Evolutionary conservation across 164 flowering plant species (phyloP).

Genomic region (Amborella trichopoda): DNA sequence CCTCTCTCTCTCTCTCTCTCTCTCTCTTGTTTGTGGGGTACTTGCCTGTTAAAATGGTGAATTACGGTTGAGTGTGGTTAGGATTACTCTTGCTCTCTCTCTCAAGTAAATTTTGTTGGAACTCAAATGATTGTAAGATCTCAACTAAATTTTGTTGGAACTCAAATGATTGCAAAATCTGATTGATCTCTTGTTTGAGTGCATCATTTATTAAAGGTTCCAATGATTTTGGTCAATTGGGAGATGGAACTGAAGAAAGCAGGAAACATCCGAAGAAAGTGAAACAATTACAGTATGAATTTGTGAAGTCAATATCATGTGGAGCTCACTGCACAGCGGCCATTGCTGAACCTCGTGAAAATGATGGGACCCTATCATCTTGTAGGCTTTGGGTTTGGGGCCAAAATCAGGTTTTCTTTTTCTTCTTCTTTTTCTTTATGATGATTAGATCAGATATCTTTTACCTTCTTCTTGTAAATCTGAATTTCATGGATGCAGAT

Average conservation of each 20-base stretch:
- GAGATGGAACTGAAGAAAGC: conserved; percentile 86
- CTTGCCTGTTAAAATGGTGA: too few relatives aligned
- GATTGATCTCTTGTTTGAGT: too few relatives aligned
- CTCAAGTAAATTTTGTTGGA: too few relatives aligned
- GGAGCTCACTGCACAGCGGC: conserved; percentile 91
- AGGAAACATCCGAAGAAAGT: conserved; percentile 76
- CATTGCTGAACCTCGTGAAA: conserved; percentile 86
- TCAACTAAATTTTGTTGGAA: too few relatives aligned
- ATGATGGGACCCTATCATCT: conserved; percentile 58
- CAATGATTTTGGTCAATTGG: conserved; percentile 94
- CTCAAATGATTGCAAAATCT: too few relatives aligned
- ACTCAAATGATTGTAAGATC: too few relatives aligned
- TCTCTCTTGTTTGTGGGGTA: too few relatives aligned
- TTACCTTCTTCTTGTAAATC: too few relatives aligned
- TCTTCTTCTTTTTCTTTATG: background rate
- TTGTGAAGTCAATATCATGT: conserved; percentile 82
- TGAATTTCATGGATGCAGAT: too few relatives aligned
- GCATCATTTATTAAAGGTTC: conserved; percentile 45
- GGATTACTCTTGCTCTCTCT: too few relatives aligned
- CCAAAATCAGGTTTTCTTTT: conserved; percentile 69
- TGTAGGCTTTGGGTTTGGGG: conserved; percentile 99
- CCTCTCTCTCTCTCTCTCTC: too few relatives aligned
- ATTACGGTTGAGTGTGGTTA: too few relatives aligned
- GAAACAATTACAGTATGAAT: conserved; percentile 56
- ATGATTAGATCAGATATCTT: background rate